Conservation (phyloP, 1,139 yeast genomes). For the Casaregolazyma suthepensis region DNA sequence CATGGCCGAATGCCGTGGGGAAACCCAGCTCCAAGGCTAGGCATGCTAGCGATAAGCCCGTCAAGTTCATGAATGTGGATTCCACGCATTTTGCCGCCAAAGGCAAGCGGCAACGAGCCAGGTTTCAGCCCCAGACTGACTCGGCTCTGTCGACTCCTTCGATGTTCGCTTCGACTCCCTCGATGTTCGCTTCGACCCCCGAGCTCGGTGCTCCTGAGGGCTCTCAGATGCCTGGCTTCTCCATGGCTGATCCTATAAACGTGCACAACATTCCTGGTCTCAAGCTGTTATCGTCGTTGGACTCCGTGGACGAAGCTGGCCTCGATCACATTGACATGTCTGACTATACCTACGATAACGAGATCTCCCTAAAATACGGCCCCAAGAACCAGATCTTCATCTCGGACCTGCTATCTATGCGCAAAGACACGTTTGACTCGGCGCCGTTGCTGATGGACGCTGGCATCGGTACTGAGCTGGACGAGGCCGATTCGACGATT, state of each 20-base stretch:
- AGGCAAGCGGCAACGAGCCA: background rate
- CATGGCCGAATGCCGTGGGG: background rate
- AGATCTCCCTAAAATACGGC: background rate
- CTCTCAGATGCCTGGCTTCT: background rate
- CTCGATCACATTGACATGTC: background rate
- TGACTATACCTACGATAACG: conserved; percentile 7
- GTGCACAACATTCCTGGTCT: conserved; percentile 1
- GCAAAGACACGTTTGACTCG: background rate
- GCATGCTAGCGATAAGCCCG: background rate
- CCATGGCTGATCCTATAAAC: background rate
- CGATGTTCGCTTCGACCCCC: background rate
- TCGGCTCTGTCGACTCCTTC: background rate
- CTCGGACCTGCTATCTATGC: background rate
- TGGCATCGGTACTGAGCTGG: background rate
- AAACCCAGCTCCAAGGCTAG: background rate
- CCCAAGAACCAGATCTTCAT: background rate
- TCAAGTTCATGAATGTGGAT: conserved; percentile 4
- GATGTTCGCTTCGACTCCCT: background rate
- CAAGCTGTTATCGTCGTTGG: conserved; percentile 1
- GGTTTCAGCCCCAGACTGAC: background rate
- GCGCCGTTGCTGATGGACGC: background rate
- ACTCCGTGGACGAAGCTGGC: background rate
- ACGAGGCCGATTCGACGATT: conserved; percentile 22
- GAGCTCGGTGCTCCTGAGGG: background rate
- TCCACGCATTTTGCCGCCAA: background rate